Base-by-base conservation (phyloP, 1,284 basidiomycete genomes). In the Apiotrichum gracile region DNA sequence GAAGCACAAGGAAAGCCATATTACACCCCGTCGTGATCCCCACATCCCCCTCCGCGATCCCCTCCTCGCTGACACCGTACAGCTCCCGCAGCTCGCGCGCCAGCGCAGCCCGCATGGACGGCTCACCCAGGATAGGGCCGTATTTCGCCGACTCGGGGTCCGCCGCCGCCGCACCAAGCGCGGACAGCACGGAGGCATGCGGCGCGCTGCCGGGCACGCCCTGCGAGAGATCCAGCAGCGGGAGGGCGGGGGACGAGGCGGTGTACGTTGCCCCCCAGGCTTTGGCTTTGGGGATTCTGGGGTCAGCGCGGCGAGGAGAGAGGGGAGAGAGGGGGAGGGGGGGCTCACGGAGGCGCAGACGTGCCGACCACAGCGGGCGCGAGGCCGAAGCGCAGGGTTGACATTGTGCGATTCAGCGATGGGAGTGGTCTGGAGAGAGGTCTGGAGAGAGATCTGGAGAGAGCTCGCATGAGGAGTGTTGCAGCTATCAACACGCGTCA, bases 141-240 rank as follows among this genome's bases (percentile, higher is more conserved):
- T 93, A 93, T 8, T 82, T 81, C 63, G 83, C 61, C 49, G 74
- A 66, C 0, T 59, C 54, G 1, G 79, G 78, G 38, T 80, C 79
- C 0, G 77, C 73, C 0, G 83, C 76, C 0, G 79, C 76, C 6
- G 66, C 63, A 0, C 76, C 78, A 1, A 90, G 70, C 0, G 81
- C 80, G 0, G 78, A 67, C 31, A 84, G 78, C 13, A 91, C 76
- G 0, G 63, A 42, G 2, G 73, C 61, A 2, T 84, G 81, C 0
- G 88, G 88, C 0, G 83, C 81, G 1, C 76, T 77, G 3, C 85
- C 84, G 0, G 88, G 88, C 0, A 85, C 83, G 40, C 75, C 75
- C 70, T 89, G 87, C 0, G 85, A 84, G 77, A 91, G 84, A 67
- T 88, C 85, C 8, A 90, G 78, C 0, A 89, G 73, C 0, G 83